Percentiles rank a stretch among this genome's conserved stretches.
Conservation (phyloP, 176 grass and related monocot genomes). For the Bromus sterilis region DNA sequence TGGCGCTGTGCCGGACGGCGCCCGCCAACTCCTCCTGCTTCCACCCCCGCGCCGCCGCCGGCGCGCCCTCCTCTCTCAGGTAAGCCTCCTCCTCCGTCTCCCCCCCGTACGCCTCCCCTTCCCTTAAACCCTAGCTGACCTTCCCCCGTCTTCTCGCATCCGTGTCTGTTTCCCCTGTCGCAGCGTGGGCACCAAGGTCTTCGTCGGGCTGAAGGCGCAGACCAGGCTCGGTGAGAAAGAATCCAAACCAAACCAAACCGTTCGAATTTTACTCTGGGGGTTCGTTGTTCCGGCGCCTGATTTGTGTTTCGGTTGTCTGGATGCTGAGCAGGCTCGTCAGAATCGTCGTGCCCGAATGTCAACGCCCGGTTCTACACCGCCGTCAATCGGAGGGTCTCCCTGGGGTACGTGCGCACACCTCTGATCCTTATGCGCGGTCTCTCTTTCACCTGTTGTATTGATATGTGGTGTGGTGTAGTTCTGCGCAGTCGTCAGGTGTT, state of each 20-base stretch:
- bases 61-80: slow-evolving; percentile 12
- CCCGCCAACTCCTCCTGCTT: slow-evolving; percentile 44
- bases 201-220: slow-evolving; percentile 53
- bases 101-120: not conserved
- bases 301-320: slow-evolving; percentile 11
- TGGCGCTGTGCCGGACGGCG: slow-evolving; percentile 26
- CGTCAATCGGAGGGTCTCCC: slow-evolving; percentile 54
- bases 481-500: not conserved
- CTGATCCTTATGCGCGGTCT: not conserved
- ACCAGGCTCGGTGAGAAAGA: slow-evolving; percentile 26
- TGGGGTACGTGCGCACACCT: slow-evolving; percentile 24
- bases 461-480: not conserved
- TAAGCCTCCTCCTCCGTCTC: not conserved
- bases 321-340: slow-evolving; percentile 46
- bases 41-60: slow-evolving; percentile 22
- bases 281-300: not conserved
- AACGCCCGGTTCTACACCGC: slow-evolving; percentile 45
- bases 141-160: not conserved
- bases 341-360: slow-evolving; percentile 46
- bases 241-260: not conserved
- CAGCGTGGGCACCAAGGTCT: slow-evolving; percentile 52
- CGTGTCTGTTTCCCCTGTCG: not conserved
- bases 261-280: not conserved
- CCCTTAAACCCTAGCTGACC: slow-evolving; percentile 1
- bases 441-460: not conserved